Percentiles rank a stretch among this genome's conserved stretches.
Conservation (phyloP, 2,329 filamentous ascomycete genomes). For the Trichoderma pleuroti region DNA sequence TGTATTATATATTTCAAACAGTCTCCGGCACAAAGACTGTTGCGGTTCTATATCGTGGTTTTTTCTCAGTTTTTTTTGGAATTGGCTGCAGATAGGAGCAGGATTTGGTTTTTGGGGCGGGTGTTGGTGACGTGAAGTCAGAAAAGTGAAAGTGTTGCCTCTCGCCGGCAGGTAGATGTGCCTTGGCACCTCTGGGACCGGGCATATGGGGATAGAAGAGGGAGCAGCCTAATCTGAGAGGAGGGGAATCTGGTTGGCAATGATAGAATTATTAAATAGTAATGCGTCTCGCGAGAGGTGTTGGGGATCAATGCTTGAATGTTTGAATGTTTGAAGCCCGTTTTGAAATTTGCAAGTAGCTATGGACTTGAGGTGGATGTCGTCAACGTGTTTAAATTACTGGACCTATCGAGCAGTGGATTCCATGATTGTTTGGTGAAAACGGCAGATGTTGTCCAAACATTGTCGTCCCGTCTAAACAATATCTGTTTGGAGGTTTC, state of each 20-base stretch:
- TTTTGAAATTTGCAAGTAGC: neutral
- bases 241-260: constrained; percentile 18
- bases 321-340: neutral
- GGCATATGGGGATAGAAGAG: constrained; percentile 18
- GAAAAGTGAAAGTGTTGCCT: neutral
- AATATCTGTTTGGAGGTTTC: neutral
- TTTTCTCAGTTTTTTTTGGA: neutral
- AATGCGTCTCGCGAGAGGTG: constrained; percentile 7
- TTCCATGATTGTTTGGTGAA: neutral
- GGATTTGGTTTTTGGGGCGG: neutral
- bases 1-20: constrained; percentile 33
- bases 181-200: neutral
- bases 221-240: constrained; percentile 26
- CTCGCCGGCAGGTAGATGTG: neutral
- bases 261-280: neutral
- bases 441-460: neutral
- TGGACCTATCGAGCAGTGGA: neutral
- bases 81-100: neutral
- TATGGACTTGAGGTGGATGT: neutral
- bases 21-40: constrained; percentile 30
- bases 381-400: neutral
- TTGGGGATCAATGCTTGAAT: neutral
- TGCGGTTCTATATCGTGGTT: constrained; percentile 10
- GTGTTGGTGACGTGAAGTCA: neutral
- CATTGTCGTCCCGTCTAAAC: neutral